phyloP scores from a whole-genome alignment of 2,329 filamentous ascomycete species.

The Colletotrichum destructivum region DNA sequence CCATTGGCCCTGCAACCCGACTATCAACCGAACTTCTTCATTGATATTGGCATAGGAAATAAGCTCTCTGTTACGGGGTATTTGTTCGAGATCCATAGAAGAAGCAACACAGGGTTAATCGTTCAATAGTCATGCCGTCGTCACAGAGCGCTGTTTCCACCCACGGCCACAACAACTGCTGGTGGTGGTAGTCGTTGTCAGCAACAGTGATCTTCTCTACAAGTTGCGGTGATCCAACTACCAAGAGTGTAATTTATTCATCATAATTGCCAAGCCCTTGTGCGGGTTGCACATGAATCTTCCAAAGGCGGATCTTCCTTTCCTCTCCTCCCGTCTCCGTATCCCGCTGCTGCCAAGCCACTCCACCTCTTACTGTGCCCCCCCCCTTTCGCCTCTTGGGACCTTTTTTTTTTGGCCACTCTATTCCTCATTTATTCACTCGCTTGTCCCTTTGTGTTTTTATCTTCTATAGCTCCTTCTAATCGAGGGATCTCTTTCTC shows the following conservation, averaged over 20 bases:
- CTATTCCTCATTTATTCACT: neutral
- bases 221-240: neutral
- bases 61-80: neutral
- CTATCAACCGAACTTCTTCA: neutral
- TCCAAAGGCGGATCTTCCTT: neutral
- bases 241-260: neutral
- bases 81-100: neutral
- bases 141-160: neutral
- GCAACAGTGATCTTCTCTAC: neutral
- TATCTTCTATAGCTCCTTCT: neutral
- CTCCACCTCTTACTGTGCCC: neutral
- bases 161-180: neutral
- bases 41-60: neutral
- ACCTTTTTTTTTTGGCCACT: neutral
- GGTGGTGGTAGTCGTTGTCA: neutral
- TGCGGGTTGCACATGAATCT: neutral
- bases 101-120: neutral
- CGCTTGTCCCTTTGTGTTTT: neutral
- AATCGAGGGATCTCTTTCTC: neutral
- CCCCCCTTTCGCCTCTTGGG: neutral
- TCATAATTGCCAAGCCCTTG: neutral
- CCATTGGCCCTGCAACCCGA: neutral
- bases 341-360: neutral
- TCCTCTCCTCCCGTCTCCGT: neutral
- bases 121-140: neutral